A percentile compares a stretch with the other conserved stretches of the same genome.
Conservation (phyloP, 2,329 filamentous ascomycete genomes). For the Claviceps africana region DNA sequence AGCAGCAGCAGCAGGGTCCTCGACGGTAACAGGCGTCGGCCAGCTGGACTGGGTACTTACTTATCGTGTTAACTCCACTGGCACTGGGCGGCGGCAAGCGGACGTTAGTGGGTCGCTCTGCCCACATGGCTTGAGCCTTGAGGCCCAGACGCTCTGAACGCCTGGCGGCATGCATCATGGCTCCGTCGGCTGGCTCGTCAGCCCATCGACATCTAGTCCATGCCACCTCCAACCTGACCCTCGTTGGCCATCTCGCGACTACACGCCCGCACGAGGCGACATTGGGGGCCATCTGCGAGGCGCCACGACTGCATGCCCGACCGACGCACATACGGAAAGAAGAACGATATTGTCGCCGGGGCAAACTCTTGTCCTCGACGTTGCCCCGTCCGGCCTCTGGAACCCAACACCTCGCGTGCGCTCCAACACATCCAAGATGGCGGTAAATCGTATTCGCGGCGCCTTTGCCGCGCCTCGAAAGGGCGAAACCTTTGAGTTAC, state of each 20-base stretch:
- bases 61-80: neutral
- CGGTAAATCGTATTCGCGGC: slow-evolving; percentile 89
- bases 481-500: slow-evolving; percentile 95
- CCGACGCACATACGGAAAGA: neutral
- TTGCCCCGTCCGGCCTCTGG: slow-evolving; percentile 4
- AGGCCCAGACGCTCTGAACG: no score
- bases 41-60: neutral
- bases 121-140: neutral
- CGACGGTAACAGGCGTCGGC: no score
- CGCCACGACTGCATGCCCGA: neutral
- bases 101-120: neutral
- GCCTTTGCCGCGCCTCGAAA: slow-evolving; percentile 89
- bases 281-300: neutral
- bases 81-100: neutral
- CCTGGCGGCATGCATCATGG: neutral
- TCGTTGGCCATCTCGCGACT: neutral
- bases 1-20: no score
- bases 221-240: neutral
- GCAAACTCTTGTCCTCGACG: neutral
- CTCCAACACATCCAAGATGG: slow-evolving; percentile 44
- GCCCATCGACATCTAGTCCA: neutral
- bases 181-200: no score
- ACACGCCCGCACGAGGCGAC: slow-evolving; percentile 1
- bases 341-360: neutral
- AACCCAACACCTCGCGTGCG: slow-evolving; percentile 9